A percentile compares a stretch with the other conserved stretches of the same genome.
Conservation (phyloP, 257 asterid genomes). For the Solanum pinnatisectum region DNA sequence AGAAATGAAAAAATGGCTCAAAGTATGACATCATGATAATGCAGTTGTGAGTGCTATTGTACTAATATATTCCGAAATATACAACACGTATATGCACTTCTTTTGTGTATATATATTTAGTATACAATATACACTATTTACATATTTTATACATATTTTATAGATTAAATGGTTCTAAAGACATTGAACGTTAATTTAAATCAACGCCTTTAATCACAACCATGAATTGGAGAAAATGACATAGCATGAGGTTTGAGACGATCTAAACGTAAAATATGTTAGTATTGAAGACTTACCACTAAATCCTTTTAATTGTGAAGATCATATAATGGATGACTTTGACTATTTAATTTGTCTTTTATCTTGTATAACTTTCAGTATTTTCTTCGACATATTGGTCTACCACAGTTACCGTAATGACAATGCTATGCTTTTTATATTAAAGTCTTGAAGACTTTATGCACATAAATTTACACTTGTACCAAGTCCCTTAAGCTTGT, state of each 20-base stretch:
- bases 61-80: background rate
- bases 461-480: background rate
- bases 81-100: background rate
- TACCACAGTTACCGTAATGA: background rate
- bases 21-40: background rate
- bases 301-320: background rate
- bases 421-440: background rate
- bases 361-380: background rate
- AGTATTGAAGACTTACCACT: background rate
- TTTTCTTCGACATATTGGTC: background rate
- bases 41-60: background rate
- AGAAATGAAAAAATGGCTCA: background rate
- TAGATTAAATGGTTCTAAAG: background rate
- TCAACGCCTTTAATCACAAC: background rate
- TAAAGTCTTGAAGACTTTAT: background rate
- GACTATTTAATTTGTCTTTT: background rate
- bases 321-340: background rate
- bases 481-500: background rate
- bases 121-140: background rate
- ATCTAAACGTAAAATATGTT: background rate
- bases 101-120: background rate
- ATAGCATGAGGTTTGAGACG: background rate
- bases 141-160: background rate
- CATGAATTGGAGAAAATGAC: background rate
- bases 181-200: background rate